Conservation (phyloP, 2,329 filamentous ascomycete species). For the Chrysoporthe puriensis region DNA sequence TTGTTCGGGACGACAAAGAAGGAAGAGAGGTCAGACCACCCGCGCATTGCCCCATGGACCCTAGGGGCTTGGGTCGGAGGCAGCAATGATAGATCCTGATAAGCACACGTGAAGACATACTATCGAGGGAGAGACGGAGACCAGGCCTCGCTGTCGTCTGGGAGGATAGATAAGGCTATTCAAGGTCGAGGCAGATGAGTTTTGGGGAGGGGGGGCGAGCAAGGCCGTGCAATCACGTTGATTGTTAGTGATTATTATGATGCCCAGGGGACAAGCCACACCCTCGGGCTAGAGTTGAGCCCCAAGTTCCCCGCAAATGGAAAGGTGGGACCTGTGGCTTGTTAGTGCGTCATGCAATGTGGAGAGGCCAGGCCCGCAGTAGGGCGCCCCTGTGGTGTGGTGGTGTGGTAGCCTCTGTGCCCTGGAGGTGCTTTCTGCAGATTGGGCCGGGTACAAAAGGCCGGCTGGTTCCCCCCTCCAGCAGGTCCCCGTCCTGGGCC, state of each 20-base stretch:
- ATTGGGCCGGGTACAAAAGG: constrained; percentile 10
- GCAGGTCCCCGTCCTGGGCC: neutral
- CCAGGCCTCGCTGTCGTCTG: too few relatives aligned
- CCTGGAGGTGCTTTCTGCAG: neutral
- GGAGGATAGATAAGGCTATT: too few relatives aligned
- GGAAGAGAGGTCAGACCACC: neutral
- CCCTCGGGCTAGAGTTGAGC: neutral
- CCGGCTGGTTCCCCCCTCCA: constrained; percentile 5
- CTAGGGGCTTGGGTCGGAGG: neutral
- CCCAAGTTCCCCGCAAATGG: constrained; percentile 8
- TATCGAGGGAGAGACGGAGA: too few relatives aligned
- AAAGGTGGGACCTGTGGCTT: neutral
- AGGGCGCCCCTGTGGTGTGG: neutral
- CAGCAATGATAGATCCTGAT: neutral
- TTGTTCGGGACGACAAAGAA: neutral
- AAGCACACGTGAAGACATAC: neutral
- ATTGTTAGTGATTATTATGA: neutral
- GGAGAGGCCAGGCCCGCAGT: neutral
- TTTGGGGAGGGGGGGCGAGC: too few relatives aligned
- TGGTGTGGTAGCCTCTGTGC: neutral
- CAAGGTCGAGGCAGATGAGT: too few relatives aligned
- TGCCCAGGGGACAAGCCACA: neutral
- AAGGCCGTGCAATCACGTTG: too few relatives aligned
- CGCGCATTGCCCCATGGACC: neutral
- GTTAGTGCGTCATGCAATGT: neutral